These are phyloP conservation scores for Naegleria fowleri DNA, from an alignment of 208 protist species.

Conservation along the genomic window DNA sequence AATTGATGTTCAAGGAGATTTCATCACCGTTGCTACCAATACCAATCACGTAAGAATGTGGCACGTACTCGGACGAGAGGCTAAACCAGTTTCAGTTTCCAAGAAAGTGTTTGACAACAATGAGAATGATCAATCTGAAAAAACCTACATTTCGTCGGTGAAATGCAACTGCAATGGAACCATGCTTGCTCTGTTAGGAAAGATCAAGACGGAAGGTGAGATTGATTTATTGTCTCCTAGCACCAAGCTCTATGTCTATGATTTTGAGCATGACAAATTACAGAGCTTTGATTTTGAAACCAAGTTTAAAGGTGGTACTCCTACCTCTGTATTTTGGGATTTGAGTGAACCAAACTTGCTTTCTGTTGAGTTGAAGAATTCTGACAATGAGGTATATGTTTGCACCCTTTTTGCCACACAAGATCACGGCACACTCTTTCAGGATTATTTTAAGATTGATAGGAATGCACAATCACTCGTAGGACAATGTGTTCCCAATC, in stretches of 20 bases:
- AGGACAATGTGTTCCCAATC: slow-evolving; percentile 79
- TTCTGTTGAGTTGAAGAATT: slow-evolving; percentile 53
- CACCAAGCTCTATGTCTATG: slow-evolving; percentile 29
- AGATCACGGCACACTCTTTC: slow-evolving; percentile 63
- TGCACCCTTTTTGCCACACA: slow-evolving; percentile 68
- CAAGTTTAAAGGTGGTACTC: neutral
- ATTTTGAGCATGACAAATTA: slow-evolving; percentile 32
- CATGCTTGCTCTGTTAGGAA: slow-evolving; percentile 56
- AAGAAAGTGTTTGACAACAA: slow-evolving; percentile 36
- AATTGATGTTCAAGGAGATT: slow-evolving; percentile 77
- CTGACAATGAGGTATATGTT: slow-evolving; percentile 35
- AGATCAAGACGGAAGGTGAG: slow-evolving; percentile 26
- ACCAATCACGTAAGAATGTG: slow-evolving; percentile 70
- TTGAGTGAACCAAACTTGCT: slow-evolving; percentile 73
- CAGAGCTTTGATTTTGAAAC: slow-evolving; percentile 28
- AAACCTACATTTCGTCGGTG: slow-evolving; percentile 52
- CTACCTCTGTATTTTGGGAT: slow-evolving; percentile 40
- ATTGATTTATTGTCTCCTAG: neutral
- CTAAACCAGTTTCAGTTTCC: slow-evolving; percentile 56
- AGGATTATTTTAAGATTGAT: slow-evolving; percentile 65
- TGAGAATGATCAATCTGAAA: neutral
- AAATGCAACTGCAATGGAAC: slow-evolving; percentile 70
- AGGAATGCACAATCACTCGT: slow-evolving; percentile 74
- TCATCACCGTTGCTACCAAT: slow-evolving; percentile 66
- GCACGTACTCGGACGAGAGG: slow-evolving; percentile 63